Percentiles rank a stretch among this genome's conserved stretches.
Evolutionary conservation across 1,284 basidiomycete species (phyloP).

Genomic region (Thecaphora thlaspeos): DNA sequence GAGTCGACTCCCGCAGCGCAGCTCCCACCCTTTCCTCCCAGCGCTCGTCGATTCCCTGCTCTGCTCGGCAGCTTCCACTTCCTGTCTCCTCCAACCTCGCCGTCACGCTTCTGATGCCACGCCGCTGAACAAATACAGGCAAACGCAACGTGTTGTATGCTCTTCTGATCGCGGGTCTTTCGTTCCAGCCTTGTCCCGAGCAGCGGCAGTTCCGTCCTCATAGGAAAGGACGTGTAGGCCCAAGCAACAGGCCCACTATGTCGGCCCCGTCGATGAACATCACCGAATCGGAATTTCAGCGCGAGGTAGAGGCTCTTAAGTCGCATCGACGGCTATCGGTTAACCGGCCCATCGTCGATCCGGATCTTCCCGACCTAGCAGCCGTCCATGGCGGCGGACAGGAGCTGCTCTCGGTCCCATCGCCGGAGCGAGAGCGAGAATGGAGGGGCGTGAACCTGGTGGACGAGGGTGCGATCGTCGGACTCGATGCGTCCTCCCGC

Average conservation of each 20-base stretch:
- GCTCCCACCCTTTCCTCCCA: too few species aligned
- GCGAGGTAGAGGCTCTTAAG: constrained; percentile 55
- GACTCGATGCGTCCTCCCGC: constrained; percentile 22
- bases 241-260: constrained; percentile 16
- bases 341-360: constrained; percentile 51
- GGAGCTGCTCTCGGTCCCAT: constrained; percentile 26
- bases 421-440: constrained; percentile 14
- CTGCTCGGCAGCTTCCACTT: too few species aligned
- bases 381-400: constrained; percentile 37
- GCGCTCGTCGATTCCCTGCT: too few species aligned
- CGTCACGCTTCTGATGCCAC: too few species aligned
- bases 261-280: constrained; percentile 25
- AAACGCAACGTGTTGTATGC: too few species aligned
- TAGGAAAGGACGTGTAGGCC: too few species aligned
- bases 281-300: constrained; percentile 49
- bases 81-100: too few species aligned
- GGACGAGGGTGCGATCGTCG: constrained; percentile 36
- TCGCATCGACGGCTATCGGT: constrained; percentile 51
- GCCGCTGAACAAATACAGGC: too few species aligned
- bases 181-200: too few species aligned
- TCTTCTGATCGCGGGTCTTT: too few species aligned
- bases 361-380: constrained; percentile 52
- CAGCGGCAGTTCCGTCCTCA: too few species aligned
- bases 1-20: too few species aligned
- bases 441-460: constrained; percentile 34